These are phyloP conservation scores for Ophiocytium majus DNA, from an alignment of 352 stramenopile genomes.

Conservation along the genomic window DNA sequence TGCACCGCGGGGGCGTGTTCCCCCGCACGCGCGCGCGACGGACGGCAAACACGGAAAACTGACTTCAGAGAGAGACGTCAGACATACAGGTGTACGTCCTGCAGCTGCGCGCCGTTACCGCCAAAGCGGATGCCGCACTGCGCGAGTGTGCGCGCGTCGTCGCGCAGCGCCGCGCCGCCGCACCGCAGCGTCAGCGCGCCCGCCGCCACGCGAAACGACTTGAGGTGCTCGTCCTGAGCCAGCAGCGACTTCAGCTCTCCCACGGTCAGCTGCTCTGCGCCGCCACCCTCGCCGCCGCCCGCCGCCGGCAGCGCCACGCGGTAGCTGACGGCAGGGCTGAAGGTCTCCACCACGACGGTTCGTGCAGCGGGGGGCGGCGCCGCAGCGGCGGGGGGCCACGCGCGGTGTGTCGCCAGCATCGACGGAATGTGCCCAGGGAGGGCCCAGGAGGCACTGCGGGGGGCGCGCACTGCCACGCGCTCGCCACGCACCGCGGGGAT, in stretches of 20 bases:
- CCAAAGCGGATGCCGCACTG: conserved; percentile 33
- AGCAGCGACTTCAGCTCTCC: conserved; percentile 43
- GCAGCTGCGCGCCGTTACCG: conserved; percentile 35
- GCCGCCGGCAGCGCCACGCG: background rate
- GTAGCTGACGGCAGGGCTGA: conserved; percentile 24
- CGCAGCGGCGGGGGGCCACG: conserved; percentile 17
- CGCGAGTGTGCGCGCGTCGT: conserved; percentile 37
- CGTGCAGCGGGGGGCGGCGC: conserved; percentile 22
- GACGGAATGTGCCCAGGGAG: background rate
- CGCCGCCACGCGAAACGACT: background rate
- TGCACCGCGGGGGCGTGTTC: no score
- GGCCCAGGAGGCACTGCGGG: background rate
- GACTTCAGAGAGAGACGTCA: no score
- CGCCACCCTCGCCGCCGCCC: background rate
- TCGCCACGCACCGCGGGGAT: background rate
- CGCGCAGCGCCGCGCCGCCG: conserved; percentile 29
- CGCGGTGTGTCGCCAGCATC: conserved; percentile 34
- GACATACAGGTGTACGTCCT: conserved; percentile 48
- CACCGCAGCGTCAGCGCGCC: conserved; percentile 24
- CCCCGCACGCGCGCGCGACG: no score
- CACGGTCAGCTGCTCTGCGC: conserved; percentile 24
- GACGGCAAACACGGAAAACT: no score
- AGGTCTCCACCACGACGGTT: conserved; percentile 46
- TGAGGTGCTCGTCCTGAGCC: conserved; percentile 16
- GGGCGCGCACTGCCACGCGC: background rate